Conservation (phyloP, 345 rosid genomes). For the Capsella bursapastoris region DNA sequence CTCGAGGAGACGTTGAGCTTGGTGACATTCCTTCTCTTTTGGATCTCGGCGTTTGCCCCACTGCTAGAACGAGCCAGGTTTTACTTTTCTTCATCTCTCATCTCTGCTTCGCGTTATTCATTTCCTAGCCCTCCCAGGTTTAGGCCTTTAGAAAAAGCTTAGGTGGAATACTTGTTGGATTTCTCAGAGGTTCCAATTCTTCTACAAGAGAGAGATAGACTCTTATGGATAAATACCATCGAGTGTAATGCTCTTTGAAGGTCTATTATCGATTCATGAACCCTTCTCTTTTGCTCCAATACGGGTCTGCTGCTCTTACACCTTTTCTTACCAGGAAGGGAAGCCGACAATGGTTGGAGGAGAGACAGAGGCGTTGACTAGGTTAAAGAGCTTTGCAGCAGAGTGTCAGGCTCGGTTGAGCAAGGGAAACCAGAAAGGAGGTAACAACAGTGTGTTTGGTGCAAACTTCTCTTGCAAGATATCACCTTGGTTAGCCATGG, state of each 20-base stretch:
- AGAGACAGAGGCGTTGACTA: conserved; percentile 87
- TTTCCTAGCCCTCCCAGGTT: conserved; percentile 10
- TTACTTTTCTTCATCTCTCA: conserved; percentile 3
- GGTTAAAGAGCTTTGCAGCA: conserved; percentile 75
- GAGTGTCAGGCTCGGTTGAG: conserved; percentile 82
- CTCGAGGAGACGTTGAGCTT: conserved; percentile 88
- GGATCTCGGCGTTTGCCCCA: conserved; percentile 80
- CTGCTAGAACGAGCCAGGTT: conserved; percentile 70
- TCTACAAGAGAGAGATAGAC: neutral
- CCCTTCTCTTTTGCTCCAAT: neutral
- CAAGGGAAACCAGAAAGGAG: conserved; percentile 60
- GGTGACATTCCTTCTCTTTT: conserved; percentile 89
- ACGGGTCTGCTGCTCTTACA: conserved; percentile 17
- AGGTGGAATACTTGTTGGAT: conserved; percentile 5
- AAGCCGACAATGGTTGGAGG: conserved; percentile 89
- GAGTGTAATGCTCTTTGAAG: neutral
- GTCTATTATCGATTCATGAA: conserved; percentile 10
- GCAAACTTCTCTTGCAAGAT: conserved; percentile 97
- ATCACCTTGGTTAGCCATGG: conserved; percentile 91
- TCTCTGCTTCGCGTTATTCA: neutral
- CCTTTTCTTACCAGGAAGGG: conserved; percentile 59
- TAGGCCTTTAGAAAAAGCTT: neutral
- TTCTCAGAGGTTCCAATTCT: conserved; percentile 7
- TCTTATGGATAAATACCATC: neutral
- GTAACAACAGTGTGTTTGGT: conserved; percentile 70